Base-by-base conservation (phyloP, 495 filamentous ascomycete genomes). In the Durotheca rogersii region DNA sequence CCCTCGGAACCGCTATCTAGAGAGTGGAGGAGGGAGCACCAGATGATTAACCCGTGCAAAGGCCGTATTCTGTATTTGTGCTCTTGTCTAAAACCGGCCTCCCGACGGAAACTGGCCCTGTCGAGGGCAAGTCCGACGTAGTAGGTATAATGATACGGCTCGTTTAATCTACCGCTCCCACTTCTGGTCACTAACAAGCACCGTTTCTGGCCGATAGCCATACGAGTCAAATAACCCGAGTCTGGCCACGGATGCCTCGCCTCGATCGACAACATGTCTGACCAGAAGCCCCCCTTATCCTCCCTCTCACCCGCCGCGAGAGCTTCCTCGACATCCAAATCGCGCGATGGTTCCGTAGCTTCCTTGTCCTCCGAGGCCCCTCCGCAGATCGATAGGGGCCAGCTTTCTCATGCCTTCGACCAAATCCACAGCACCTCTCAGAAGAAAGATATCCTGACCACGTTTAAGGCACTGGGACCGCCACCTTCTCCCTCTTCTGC, bases 371-470 rank as follows among this genome's bases (percentile, higher is more conserved):
- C 73, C 12, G n/a, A n/a, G n/a, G 67, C 67, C 4, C 67, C 80
- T 4, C 74, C 76, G 16, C 62, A 69, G 15, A 68, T 84, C 43
- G 87, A 90, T 64, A 83, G 79, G 61, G 85, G 88, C 42, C 80
- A 81, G 11, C 76, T 90, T 14, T 78, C 86, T 14, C 79, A 88
- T 44, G 76, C 85, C 10, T 79, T 96, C 25, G 88, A 93, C 66
- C 82, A 87, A 42, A 95, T 95, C 25, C 90, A 96, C 69, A 87
- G 70, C 11, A 75, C 85, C 15, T 88, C 90, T 4, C 91, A 85
- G 56, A 87, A 88, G 52, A 86, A 87, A 9, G 85, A 85, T 23
- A 76, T 80, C 25, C 73, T 95, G 9, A 95, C 89, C 7, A 89
- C 87, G 14, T 96, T 96, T 70, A 90, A 91, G 67, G 90, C 94